These are phyloP conservation scores for Picea engelmannii DNA, from an alignment of 83 land plant genomes.

Conservation along the genomic window DNA sequence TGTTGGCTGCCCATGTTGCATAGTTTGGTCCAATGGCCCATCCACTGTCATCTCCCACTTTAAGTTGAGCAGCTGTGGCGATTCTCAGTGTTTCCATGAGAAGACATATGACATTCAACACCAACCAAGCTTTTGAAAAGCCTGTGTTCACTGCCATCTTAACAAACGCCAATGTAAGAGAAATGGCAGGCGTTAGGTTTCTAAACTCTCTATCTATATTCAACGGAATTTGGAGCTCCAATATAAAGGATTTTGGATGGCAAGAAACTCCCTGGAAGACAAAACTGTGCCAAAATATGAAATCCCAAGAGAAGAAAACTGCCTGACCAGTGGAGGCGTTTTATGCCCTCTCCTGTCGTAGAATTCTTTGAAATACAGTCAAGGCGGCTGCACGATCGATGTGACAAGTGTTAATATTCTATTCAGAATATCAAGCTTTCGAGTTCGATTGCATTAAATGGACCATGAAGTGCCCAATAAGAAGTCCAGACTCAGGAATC, in stretches of 20 bases:
- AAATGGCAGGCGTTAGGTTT: not conserved
- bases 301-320: not conserved
- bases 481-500: not conserved
- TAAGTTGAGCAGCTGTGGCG: not conserved
- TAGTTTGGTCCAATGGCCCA: constrained; percentile 24
- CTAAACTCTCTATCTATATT: not conserved
- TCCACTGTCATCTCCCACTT: constrained; percentile 23
- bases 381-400: not conserved
- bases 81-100: not conserved
- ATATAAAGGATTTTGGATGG: not conserved
- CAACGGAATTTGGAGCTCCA: not conserved
- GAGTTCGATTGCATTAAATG: not conserved
- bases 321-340: not conserved
- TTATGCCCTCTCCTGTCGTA: not conserved
- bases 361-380: not conserved
- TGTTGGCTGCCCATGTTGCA: constrained; percentile 17
- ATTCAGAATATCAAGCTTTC: not conserved
- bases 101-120: not conserved
- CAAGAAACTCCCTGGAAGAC: too few species aligned
- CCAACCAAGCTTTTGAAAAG: not conserved
- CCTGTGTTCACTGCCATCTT: not conserved
- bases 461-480: not conserved
- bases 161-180: not conserved
- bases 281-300: not conserved
- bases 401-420: not conserved